Evolutionary conservation across 129 eudicot species (phyloP).

Genomic region (Arctium lappa): DNA sequence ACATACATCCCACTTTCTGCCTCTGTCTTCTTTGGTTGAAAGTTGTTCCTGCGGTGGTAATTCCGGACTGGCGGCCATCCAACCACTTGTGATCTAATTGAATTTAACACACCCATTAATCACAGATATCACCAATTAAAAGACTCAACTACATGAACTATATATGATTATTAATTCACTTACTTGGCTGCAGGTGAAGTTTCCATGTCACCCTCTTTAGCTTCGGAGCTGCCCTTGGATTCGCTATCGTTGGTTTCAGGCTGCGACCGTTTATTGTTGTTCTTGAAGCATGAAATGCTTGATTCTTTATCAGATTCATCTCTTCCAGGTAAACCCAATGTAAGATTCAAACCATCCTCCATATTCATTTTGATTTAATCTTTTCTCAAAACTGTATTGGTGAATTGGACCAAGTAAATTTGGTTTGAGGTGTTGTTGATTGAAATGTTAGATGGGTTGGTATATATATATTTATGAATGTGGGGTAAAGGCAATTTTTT

Average conservation of each 20-base stretch:
- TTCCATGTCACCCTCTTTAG: constrained; percentile 32
- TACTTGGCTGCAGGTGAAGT: constrained; percentile 70
- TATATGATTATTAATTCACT: constrained; percentile 18
- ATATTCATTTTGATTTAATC: constrained; percentile 33
- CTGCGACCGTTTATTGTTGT: constrained; percentile 58
- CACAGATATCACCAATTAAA: neutral
- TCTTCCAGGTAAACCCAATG: constrained; percentile 75
- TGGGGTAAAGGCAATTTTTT: constrained; percentile 15
- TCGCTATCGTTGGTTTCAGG: constrained; percentile 30
- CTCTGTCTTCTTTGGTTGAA: constrained; percentile 44
- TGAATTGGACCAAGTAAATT: neutral
- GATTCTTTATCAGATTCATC: constrained; percentile 41
- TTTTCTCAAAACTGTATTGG: neutral
- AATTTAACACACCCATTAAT: neutral
- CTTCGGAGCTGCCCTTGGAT: constrained; percentile 32
- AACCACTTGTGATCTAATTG: constrained; percentile 66
- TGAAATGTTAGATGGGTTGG: constrained; percentile 15
- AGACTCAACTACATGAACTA: neutral
- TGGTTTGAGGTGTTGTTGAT: constrained; percentile 17
- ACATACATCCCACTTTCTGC: constrained; percentile 59
- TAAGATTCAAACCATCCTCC: constrained; percentile 58
- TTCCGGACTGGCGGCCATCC: constrained; percentile 94
- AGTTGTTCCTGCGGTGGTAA: constrained; percentile 50
- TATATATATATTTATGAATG: constrained; percentile 1
- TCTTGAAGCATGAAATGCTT: constrained; percentile 22